Conservation (phyloP, 345 rosid species). For the Moringa oleifera region DNA sequence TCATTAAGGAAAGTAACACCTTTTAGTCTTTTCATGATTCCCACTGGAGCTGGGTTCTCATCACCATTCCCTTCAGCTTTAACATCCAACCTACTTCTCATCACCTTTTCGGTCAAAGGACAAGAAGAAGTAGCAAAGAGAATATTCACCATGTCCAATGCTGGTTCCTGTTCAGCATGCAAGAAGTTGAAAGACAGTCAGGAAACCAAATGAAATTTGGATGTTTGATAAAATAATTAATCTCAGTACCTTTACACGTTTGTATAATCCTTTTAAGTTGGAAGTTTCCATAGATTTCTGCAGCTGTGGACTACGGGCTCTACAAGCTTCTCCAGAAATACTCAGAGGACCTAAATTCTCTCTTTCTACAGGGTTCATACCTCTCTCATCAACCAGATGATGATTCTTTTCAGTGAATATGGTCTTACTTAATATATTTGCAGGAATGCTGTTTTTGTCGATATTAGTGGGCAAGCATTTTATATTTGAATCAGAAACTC, state of each 20-base stretch:
- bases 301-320: background rate
- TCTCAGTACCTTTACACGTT: conserved; percentile 8
- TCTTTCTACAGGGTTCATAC: background rate
- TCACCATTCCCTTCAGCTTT: background rate
- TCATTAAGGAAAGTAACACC: background rate
- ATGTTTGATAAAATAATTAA: too few species aligned
- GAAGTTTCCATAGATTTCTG: background rate
- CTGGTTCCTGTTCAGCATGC: too few species aligned
- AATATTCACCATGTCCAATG: too few species aligned
- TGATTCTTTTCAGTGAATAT: background rate
- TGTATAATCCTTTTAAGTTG: background rate
- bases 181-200: too few species aligned
- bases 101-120: too few species aligned
- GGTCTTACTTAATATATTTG: background rate
- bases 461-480: background rate
- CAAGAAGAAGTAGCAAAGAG: too few species aligned
- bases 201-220: too few species aligned
- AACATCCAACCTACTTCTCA: background rate
- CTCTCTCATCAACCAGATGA: background rate
- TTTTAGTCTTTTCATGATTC: background rate
- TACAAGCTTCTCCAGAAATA: background rate
- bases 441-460: background rate
- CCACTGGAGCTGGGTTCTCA: background rate
- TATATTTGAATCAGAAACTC: too few species aligned
- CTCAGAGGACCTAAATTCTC: background rate